These are phyloP conservation scores for Arabis alpina DNA, from an alignment of 345 rosid genomes.

Conservation along the genomic window DNA sequence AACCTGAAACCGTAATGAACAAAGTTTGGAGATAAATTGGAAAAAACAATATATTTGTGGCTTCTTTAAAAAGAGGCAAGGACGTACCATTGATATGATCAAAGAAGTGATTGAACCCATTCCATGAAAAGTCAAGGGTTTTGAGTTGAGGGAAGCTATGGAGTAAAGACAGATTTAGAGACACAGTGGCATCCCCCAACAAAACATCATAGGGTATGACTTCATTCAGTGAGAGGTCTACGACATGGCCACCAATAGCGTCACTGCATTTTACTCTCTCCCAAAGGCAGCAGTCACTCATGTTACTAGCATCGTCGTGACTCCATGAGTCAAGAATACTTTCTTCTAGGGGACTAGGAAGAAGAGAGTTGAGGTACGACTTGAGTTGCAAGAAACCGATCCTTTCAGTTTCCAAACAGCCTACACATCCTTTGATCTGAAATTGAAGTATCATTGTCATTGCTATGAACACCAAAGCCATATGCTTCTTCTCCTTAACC, in stretches of 20 bases:
- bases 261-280: slow-evolving; percentile 36
- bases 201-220: neutral
- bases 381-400: slow-evolving; percentile 24
- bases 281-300: slow-evolving; percentile 35
- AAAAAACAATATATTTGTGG: no score
- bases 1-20: slow-evolving; percentile 6
- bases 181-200: slow-evolving; percentile 3
- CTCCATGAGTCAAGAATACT: slow-evolving; percentile 32
- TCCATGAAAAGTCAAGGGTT: slow-evolving; percentile 23
- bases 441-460: slow-evolving; percentile 26
- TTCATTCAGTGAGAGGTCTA: no score
- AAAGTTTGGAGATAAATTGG: no score
- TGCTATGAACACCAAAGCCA: slow-evolving; percentile 16
- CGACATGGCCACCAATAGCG: neutral
- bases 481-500: neutral
- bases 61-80: no score
- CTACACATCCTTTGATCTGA: neutral
- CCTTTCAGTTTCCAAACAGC: slow-evolving; percentile 34
- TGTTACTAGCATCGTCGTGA: neutral
- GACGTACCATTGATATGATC: slow-evolving; percentile 28
- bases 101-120: slow-evolving; percentile 24
- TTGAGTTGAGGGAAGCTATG: slow-evolving; percentile 30
- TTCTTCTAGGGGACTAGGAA: neutral
- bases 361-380: slow-evolving; percentile 12
- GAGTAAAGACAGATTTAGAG: slow-evolving; percentile 24